phyloP scores from a whole-genome alignment of 352 stramenopile species.

The Aphanomyces astaci region DNA sequence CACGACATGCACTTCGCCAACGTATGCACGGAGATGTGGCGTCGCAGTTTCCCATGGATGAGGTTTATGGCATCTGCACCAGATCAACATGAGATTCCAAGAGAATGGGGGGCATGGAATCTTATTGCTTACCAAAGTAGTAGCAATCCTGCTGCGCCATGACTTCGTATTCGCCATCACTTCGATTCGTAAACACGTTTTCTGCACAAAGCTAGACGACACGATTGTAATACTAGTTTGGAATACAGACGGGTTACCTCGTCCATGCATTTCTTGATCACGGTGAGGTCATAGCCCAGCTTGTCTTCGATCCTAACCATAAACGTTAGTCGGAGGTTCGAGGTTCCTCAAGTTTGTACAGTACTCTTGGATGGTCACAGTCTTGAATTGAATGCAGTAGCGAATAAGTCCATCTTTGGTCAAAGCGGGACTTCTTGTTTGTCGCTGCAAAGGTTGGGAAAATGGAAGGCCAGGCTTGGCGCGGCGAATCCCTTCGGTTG shows the following conservation, averaged over 20 bases:
- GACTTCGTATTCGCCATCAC: constrained; percentile 21
- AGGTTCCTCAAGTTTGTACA: not conserved
- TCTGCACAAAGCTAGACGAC: constrained; percentile 18
- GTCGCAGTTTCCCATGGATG: constrained; percentile 33
- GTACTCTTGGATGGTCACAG: not conserved
- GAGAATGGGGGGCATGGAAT: not conserved
- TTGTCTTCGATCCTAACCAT: constrained; percentile 9
- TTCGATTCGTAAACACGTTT: constrained; percentile 10
- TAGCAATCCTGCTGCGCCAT: constrained; percentile 22
- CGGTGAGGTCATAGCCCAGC: not conserved
- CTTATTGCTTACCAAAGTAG: constrained; percentile 30
- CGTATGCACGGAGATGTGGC: constrained; percentile 23
- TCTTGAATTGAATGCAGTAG: constrained; percentile 16
- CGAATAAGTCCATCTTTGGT: constrained; percentile 20
- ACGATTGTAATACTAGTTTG: not conserved
- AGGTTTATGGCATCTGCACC: constrained; percentile 30
- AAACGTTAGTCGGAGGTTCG: not conserved
- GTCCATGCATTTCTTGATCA: constrained; percentile 19
- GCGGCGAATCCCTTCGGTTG: not conserved
- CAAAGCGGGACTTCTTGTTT: not conserved
- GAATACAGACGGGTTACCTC: not conserved
- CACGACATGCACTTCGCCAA: constrained; percentile 25
- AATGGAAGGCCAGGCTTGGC: not conserved
- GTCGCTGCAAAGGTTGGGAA: not conserved
- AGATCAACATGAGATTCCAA: not conserved